Conservation (phyloP, 306 rosid genomes). For the Benincasa hispida region DNA sequence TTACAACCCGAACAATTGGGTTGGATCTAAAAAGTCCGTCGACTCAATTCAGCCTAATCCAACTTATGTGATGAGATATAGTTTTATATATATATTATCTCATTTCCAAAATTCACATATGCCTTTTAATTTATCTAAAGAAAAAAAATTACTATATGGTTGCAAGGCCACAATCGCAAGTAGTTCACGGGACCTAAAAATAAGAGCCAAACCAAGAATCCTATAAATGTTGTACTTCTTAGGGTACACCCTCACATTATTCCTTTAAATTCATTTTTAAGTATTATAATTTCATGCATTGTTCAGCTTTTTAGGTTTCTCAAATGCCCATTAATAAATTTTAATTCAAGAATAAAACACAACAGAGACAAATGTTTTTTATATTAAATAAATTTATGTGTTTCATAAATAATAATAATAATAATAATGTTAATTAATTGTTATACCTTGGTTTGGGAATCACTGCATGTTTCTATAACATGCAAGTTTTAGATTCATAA, state of each 20-base stretch:
- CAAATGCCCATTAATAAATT: background rate
- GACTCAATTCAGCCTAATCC: no score
- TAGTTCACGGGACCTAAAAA: conserved; percentile 6
- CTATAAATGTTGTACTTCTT: background rate
- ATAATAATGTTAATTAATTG: background rate
- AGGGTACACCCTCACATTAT: background rate
- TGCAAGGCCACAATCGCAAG: background rate
- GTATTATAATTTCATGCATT: background rate
- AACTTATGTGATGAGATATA: no score
- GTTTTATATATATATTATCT: no score
- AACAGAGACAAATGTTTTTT: background rate
- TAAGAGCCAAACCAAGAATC: background rate
- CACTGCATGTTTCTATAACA: background rate
- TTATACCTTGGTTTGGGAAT: background rate
- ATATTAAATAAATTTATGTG: no score
- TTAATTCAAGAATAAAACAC: background rate
- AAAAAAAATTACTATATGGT: background rate
- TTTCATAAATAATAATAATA: no score
- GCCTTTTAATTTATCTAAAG: background rate
- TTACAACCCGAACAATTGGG: no score
- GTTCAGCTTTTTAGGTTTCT: background rate
- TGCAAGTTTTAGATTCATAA: background rate
- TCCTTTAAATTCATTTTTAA: background rate
- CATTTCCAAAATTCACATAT: background rate
- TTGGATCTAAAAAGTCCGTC: no score